Evolutionary conservation across 495 filamentous ascomycete species (phyloP), one percentile per base, ranked within the genome.

Genomic region (Haplographium delicatum): DNA sequence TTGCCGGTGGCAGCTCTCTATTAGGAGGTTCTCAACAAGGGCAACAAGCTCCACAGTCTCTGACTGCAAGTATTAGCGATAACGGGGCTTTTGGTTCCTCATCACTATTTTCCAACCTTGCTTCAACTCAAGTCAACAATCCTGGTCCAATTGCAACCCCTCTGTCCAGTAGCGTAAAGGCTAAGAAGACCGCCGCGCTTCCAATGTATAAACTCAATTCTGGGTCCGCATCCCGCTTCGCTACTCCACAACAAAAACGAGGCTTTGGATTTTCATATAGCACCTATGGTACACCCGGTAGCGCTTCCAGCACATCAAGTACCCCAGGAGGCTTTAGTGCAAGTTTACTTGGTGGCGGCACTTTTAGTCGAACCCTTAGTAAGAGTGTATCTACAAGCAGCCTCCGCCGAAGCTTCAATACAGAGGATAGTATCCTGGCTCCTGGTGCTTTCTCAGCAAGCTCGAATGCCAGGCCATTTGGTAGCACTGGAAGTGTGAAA

Each of bases 221-320:
- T 1, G 80, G 78, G 26, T 84, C 87, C 34, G 79, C 87, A 41
- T 82, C 85, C 27, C 81, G 88, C 22, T 77, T 89, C 19, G 72
- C 84, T 22, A 96, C 91, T 2, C 93, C 93, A 3, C 85, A 87
- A 47, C 88, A 85, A 62, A 73, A 76, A 44, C 42, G 49, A 39
- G 86, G 86, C 2, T 96, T 83, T 63, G 90, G 90, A 6, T 94
- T 95, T 66, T 86, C 84, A 5, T 95, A 94, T 65, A 94, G 88
- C 47, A 88, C 81, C 22, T 95, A 93, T 59, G 87, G 85, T 22
- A 89, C 85, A 7, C 89, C 90, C 3, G 77, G 78, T 28, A 91
- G 84, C 64, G 76, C 78, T 11, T 77, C 74, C 15, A 85, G 83
- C 62, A 71, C 72, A 7, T 62, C 74, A n/a, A 83, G 80, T 66